Evolutionary conservation across 768 basidiomycete species (phyloP).

Genomic region (Russula compacta): DNA sequence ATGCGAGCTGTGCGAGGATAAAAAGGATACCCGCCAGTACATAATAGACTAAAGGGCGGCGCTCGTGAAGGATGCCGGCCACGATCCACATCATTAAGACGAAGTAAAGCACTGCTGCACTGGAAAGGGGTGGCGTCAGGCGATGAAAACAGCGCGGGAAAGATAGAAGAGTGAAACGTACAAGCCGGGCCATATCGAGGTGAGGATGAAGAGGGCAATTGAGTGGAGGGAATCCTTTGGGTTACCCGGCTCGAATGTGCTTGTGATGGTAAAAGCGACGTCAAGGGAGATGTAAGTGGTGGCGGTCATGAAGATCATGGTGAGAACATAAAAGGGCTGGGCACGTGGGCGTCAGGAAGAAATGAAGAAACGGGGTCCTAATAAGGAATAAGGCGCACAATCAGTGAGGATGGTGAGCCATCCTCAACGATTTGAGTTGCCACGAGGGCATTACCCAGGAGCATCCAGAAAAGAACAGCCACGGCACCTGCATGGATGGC

Average conservation of each 20-base stretch:
- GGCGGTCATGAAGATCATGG: slow-evolving; percentile 52
- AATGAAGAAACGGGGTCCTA: background rate
- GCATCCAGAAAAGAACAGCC: slow-evolving; percentile 68
- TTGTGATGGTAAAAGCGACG: slow-evolving; percentile 58
- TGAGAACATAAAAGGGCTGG: slow-evolving; percentile 56
- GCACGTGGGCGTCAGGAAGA: background rate
- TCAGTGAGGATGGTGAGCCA: slow-evolving; percentile 62
- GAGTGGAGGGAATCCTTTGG: slow-evolving; percentile 50
- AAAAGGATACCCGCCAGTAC: slow-evolving; percentile 67
- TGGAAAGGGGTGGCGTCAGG: slow-evolving; percentile 21
- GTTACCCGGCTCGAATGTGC: slow-evolving; percentile 47
- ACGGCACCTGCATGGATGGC: slow-evolving; percentile 76
- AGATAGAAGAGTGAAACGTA: slow-evolving; percentile 32
- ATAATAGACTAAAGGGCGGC: slow-evolving; percentile 74
- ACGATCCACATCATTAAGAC: slow-evolving; percentile 75
- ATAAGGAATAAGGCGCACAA: slow-evolving; percentile 37
- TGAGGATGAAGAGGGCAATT: slow-evolving; percentile 73
- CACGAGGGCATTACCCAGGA: slow-evolving; percentile 68
- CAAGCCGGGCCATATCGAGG: slow-evolving; percentile 71
- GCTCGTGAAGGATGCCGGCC: slow-evolving; percentile 64
- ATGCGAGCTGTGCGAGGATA: slow-evolving; percentile 70
- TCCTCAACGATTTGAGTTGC: slow-evolving; percentile 91
- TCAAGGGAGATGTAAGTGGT: slow-evolving; percentile 84
- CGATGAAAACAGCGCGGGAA: background rate
- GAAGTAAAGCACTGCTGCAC: slow-evolving; percentile 62